These are phyloP conservation scores for Centrapalus pauciflorus DNA, from an alignment of 129 eudicot species.

Conservation along the genomic window DNA sequence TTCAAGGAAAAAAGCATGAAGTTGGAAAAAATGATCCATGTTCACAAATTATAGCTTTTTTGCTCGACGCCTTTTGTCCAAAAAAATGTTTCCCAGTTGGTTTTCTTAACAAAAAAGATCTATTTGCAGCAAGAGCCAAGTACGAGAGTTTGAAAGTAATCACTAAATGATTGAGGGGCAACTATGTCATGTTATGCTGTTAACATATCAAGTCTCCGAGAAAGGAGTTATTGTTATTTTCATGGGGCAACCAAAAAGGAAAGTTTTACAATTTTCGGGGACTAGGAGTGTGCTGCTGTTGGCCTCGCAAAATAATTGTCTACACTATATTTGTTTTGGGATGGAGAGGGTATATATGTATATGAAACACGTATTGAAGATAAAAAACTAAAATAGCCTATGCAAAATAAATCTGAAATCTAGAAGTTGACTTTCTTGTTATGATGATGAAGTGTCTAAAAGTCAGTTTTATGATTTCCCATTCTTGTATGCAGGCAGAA, in stretches of 20 bases:
- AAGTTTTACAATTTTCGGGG: not conserved
- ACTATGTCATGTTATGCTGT: conserved; percentile 1
- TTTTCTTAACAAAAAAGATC: not conserved
- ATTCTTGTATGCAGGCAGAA: conserved; percentile 62
- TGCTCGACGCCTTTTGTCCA: too few species aligned
- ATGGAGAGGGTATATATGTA: too few species aligned
- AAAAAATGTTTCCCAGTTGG: not conserved
- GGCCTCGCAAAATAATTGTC: too few species aligned
- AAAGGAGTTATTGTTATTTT: not conserved
- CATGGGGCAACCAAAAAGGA: not conserved
- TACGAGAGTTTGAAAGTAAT: not conserved
- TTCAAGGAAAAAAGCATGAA: not conserved
- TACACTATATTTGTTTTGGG: too few species aligned
- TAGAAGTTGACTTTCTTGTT: not conserved
- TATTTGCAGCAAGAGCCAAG: not conserved
- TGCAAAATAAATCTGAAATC: not conserved
- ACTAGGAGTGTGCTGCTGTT: not conserved
- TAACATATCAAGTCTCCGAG: not conserved
- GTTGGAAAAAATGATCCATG: too few species aligned
- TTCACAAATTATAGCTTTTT: too few species aligned
- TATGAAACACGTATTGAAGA: too few species aligned
- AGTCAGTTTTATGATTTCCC: not conserved
- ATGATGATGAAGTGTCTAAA: not conserved
- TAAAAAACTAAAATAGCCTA: not conserved
- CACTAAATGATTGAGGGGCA: not conserved